These are phyloP conservation scores for Bipolaris gigantea DNA, from an alignment of 2,329 filamentous ascomycete genomes.

Conservation along the genomic window DNA sequence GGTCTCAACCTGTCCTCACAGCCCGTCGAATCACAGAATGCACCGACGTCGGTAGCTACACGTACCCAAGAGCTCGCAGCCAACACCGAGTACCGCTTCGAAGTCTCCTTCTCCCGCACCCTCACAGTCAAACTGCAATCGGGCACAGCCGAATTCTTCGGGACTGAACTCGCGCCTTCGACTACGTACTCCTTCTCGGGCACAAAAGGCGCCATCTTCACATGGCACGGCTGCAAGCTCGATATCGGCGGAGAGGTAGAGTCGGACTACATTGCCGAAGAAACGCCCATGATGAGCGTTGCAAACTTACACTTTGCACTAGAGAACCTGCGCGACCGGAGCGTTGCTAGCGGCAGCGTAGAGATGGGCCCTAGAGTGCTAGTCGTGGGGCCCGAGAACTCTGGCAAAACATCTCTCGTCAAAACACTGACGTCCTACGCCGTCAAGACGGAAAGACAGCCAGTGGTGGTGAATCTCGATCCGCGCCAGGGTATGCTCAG, in stretches of 20 bases:
- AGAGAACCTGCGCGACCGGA: conserved; percentile 68
- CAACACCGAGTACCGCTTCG: conserved; percentile 52
- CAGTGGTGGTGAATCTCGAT: conserved; percentile 82
- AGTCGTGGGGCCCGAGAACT: conserved; percentile 74
- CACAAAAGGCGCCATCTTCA: conserved; percentile 84
- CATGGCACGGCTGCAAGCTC: conserved; percentile 86
- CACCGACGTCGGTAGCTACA: conserved; percentile 25
- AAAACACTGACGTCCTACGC: conserved; percentile 80
- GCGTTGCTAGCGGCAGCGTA: conserved; percentile 44
- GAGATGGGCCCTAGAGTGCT: conserved; percentile 76
- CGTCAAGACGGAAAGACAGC: conserved; percentile 71
- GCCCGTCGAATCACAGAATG: conserved; percentile 28
- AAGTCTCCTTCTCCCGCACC: conserved; percentile 41
- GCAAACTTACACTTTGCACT: conserved; percentile 88
- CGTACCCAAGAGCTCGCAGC: conserved; percentile 49
- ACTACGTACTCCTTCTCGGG: conserved; percentile 80
- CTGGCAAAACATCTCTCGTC: conserved; percentile 81
- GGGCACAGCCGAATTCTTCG: conserved; percentile 90
- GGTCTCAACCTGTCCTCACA: conserved; percentile 49
- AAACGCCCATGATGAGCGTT: conserved; percentile 79
- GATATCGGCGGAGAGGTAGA: conserved; percentile 73
- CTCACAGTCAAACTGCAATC: conserved; percentile 63
- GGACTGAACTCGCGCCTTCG: conserved; percentile 83
- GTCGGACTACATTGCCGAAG: conserved; percentile 71
- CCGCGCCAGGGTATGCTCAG: conserved; percentile 65